Evolutionary conservation across 805 yeast species (phyloP), one percentile per base, ranked within the genome.

Genomic region (Kregervanrija fluxuum): DNA sequence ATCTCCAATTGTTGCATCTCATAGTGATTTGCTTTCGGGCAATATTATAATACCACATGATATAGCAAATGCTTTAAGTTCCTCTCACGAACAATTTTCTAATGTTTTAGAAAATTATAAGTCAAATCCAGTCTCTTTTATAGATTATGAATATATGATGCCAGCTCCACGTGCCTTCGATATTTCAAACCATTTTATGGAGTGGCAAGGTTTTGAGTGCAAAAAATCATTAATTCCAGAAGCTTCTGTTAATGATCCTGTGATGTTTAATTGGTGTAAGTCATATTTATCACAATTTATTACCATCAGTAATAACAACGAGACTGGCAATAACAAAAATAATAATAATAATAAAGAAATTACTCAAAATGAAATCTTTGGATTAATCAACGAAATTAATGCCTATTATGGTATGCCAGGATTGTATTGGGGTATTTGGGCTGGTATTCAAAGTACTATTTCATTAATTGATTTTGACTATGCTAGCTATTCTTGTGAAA

Each of bases 341-440:
- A 31, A 13, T 14, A 30, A 10, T 12, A 30, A 30, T 11, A 30
- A 40, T n/a, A 15, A 33, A 22, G 28, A 22, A 3, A 37, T 39
- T 10, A 37, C 45, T n/a, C 38, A 42, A 8, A 32, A 40, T 9
- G 32, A 37, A 15, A 63, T 81, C 5, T 69, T 69, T 43, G 50
- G 48, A 1, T 62, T 83, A 30, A 73, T 83, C 15, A 60, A 66
- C 11, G 90, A 84, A 57, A 71, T 85, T 16, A 61, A 67, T 11
- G 59, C 71, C 4, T 82, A 75, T 67, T 85, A 82, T 66, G 93
- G 93, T 0, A 63, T 84, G 63, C 93, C 93, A 0, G 93, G 91
- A 1, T 81, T 84, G 55, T 84, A 82, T 59, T 84, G 93, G 93
- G 90, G 91, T 1, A 72, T 85, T 9, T 84, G 93, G 93, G 79